phyloP scores from a whole-genome alignment of 306 rosid genomes.

The Vigna trinervia region DNA sequence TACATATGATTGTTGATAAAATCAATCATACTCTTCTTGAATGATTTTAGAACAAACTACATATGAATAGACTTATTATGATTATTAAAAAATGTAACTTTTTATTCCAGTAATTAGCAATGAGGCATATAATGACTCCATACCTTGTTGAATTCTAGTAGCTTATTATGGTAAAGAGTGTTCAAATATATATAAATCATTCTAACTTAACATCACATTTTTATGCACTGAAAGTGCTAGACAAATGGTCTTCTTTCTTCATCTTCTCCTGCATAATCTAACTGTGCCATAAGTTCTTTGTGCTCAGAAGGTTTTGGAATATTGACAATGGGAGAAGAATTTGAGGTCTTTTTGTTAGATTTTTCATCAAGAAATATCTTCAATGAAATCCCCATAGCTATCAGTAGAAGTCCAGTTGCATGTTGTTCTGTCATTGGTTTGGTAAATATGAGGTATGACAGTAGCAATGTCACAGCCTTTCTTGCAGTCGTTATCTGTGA shows the following conservation, averaged over 20 bases:
- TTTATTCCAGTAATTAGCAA: not conserved
- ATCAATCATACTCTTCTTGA: no score
- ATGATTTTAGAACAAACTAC: no score
- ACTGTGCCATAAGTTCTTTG: not conserved
- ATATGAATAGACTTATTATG: not conserved
- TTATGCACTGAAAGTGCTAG: not conserved
- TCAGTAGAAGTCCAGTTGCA: conserved; percentile 1
- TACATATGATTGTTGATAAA: no score
- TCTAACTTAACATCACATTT: not conserved
- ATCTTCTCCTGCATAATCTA: conserved; percentile 5
- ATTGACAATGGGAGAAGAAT: conserved; percentile 5
- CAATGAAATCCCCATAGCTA: conserved; percentile 11
- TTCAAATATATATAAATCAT: not conserved
- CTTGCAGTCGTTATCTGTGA: conserved; percentile 9
- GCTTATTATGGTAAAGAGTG: not conserved
- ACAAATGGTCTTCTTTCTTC: conserved; percentile 1
- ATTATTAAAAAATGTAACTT: not conserved
- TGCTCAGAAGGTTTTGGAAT: conserved; percentile 2
- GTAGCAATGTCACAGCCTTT: conserved; percentile 18
- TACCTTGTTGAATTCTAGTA: not conserved
- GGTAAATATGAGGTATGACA: conserved; percentile 19
- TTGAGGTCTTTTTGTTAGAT: not conserved
- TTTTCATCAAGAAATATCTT: conserved; percentile 14
- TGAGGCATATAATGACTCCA: not conserved
- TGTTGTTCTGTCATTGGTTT: conserved; percentile 25